phyloP scores from a whole-genome alignment of 2,329 filamentous ascomycete genomes.

The Pseudogymnoascus verrucosus region DNA sequence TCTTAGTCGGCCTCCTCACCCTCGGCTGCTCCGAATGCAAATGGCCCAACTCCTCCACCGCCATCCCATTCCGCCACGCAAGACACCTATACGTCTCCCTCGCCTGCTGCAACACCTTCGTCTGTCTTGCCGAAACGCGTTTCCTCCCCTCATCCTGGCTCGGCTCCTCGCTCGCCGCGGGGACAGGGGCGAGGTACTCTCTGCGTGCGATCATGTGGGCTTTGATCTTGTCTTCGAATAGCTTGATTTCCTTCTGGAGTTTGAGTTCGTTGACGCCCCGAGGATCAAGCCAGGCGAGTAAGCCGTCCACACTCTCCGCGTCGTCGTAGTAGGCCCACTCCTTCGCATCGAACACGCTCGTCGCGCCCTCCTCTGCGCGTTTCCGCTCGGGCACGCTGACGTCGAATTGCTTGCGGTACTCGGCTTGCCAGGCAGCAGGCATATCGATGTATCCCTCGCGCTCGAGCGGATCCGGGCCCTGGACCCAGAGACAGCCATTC shows the following conservation, averaged over 20 bases:
- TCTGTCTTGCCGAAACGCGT: slow-evolving; percentile 54
- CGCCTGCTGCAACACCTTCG: slow-evolving; percentile 48
- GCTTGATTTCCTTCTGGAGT: slow-evolving; percentile 75
- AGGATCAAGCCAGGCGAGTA: slow-evolving; percentile 83
- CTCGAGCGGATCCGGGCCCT: slow-evolving; percentile 87
- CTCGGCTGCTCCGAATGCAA: slow-evolving; percentile 51
- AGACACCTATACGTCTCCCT: slow-evolving; percentile 52
- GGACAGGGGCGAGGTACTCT: slow-evolving; percentile 52
- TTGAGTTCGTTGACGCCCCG: slow-evolving; percentile 81
- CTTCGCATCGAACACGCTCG: slow-evolving; percentile 64
- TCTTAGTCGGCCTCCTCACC: slow-evolving; percentile 30
- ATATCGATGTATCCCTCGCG: slow-evolving; percentile 80
- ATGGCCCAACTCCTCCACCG: slow-evolving; percentile 49
- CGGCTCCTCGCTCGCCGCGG: slow-evolving; percentile 31
- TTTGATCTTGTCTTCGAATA: slow-evolving; percentile 67
- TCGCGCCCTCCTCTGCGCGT: slow-evolving; percentile 73
- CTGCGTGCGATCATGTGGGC: slow-evolving; percentile 74
- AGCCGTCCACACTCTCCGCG: slow-evolving; percentile 64
- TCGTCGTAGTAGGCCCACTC: slow-evolving; percentile 94
- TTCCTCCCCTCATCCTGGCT: slow-evolving; percentile 34
- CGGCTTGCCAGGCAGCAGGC: slow-evolving; percentile 58
- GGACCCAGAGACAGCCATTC: slow-evolving; percentile 92
- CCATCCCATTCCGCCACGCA: slow-evolving; percentile 57
- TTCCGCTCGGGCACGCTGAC: slow-evolving; percentile 84
- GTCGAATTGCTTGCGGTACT: slow-evolving; percentile 69